Percentiles rank a stretch among this genome's conserved stretches.
These are phyloP conservation scores for Penicillium sp. DNA, from an alignment of 2,329 filamentous ascomycete genomes.

Conservation along the genomic window DNA sequence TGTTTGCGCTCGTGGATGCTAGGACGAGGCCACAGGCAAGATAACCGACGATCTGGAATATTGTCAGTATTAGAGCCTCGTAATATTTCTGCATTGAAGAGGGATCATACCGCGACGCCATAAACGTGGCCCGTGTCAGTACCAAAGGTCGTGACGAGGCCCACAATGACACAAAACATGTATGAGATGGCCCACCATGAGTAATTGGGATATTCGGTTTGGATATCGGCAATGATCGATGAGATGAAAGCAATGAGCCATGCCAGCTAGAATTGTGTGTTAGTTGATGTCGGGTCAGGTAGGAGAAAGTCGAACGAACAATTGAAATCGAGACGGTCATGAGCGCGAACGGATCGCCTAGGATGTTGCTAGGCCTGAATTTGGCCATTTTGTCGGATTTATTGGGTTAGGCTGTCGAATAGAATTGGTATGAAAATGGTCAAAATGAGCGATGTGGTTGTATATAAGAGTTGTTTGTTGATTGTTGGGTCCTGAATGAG, in stretches of 20 bases:
- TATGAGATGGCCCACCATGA: conserved; percentile 90
- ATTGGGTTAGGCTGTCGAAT: conserved; percentile 16
- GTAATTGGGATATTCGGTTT: conserved; percentile 69
- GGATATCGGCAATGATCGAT: conserved; percentile 69
- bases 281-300: conserved; percentile 17
- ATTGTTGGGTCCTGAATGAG: conserved; percentile 5
- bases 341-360: conserved; percentile 93
- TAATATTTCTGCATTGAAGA: not conserved
- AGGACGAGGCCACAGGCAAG: conserved; percentile 79
- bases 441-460: conserved; percentile 24
- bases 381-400: conserved; percentile 42
- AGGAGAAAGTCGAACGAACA: conserved; percentile 57
- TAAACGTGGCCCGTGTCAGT: conserved; percentile 84
- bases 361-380: conserved; percentile 81
- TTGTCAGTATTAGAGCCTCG: conserved; percentile 26
- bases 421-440: conserved; percentile 15
- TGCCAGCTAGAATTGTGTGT: conserved; percentile 63
- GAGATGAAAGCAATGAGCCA: conserved; percentile 92
- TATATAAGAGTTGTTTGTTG: conserved; percentile 3
- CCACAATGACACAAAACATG: conserved; percentile 77
- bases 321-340: conserved; percentile 88
- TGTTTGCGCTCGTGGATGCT: conserved; percentile 81
- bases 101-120: conserved; percentile 68
- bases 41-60: conserved; percentile 72
- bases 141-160: conserved; percentile 77